Evolutionary conservation across 2,329 filamentous ascomycete species (phyloP), one percentile per base, ranked within the genome.

Genomic region (Penicillium italicum): DNA sequence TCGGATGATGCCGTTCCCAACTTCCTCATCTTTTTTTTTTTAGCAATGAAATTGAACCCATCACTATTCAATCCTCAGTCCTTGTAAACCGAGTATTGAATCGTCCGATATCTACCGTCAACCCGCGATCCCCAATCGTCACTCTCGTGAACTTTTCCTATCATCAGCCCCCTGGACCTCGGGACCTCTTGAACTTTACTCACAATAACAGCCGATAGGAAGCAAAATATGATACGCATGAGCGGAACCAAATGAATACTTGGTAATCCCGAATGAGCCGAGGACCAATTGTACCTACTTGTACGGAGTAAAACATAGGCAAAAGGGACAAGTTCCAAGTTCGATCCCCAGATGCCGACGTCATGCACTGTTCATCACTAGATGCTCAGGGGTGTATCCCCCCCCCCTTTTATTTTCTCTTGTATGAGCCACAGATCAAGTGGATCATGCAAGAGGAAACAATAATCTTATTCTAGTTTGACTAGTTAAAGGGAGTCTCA

Each of bases 351-450:
- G 38, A 51, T 54, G 18, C 50, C 55, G 54, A 63, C 61, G 62
- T 64, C 62, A 64, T 64, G 57, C 38, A 58, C 18, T 50, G 46
- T 48, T 57, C 56, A 62, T 59, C 45, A 52, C 48, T 50, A 11
- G 28, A 34, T 31, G 52, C 59, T 61, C 59, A 58, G 57, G 56
- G 59, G 56, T n/a, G 22, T 41, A 42, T n/a, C 18, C n/a, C 16
- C 30, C 38, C 26, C 28, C 30, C 38, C 26, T n/a, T 28, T 36
- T 38, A 46, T 33, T 31, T 8, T 33, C 11, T 40, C 30, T 16
- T 20, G 3, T 8, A 31, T 53, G 47, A 62, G 62, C 62, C 62
- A 62, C 62, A 62, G 47, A 61, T 33, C 37, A 37, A 36, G 58
- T 55, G 56, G 56, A 62, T 59, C 56, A 44, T 22, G n/a, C n/a